phyloP scores from a whole-genome alignment of 202 grass and related monocot genomes.

The Carex sylvatica region DNA sequence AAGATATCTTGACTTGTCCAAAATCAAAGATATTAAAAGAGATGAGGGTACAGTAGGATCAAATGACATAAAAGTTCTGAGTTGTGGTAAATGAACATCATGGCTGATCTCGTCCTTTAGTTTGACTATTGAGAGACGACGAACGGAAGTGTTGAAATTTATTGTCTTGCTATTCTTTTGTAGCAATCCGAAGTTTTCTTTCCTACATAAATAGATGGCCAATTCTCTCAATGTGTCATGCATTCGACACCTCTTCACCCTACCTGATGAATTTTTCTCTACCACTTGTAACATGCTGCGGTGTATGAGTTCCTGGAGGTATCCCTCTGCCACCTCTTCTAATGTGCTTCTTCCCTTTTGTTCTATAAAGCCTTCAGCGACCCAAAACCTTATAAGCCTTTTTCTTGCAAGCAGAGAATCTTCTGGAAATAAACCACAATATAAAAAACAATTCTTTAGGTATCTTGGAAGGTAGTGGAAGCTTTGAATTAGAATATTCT shows the following conservation, averaged over 20 bases:
- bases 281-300: slow-evolving; percentile 37
- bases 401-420: slow-evolving; percentile 23
- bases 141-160: slow-evolving; percentile 8
- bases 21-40: slow-evolving; percentile 12
- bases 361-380: slow-evolving; percentile 47
- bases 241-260: slow-evolving; percentile 39
- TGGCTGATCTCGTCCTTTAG: background rate
- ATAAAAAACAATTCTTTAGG: slow-evolving; percentile 53
- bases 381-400: slow-evolving; percentile 44
- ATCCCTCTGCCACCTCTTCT: slow-evolving; percentile 43
- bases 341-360: slow-evolving; percentile 13
- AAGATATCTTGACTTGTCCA: slow-evolving; percentile 34
- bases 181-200: slow-evolving; percentile 32
- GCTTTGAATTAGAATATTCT: slow-evolving; percentile 40
- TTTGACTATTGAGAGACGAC: slow-evolving; percentile 23
- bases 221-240: slow-evolving; percentile 41
- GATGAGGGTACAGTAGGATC: background rate
- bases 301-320: slow-evolving; percentile 39
- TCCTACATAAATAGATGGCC: slow-evolving; percentile 29
- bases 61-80: slow-evolving; percentile 30
- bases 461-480: slow-evolving; percentile 31
- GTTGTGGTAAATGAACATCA: background rate
- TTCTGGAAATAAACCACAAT: slow-evolving; percentile 48
- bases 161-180: background rate
- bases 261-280: slow-evolving; percentile 38